Base-by-base conservation (phyloP, 768 basidiomycete genomes). In the Tephrocybe sp. region DNA sequence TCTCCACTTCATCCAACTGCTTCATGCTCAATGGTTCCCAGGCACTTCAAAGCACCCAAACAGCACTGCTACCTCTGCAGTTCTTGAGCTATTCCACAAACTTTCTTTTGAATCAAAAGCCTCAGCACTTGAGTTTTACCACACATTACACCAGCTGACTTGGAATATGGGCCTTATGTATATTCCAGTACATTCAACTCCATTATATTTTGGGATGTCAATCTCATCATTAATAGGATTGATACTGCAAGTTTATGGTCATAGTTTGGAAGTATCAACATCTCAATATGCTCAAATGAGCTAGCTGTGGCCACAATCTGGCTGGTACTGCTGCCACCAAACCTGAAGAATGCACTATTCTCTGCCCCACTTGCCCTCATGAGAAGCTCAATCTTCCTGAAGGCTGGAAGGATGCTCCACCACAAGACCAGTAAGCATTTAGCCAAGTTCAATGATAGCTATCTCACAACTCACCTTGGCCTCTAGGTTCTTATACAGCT, bases 71-170 rank as follows among this genome's bases (percentile, higher is more conserved):
- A 65, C 67, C 8, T 63, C 68, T 34, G 34, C 26, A 1, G 49
- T 65, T 6, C 57, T 70, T 3, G 46, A 65, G 4, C 50, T 45
- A 4, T 67, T 63, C 45, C 59, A 68, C 9, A 40, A 64, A 1
- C 54, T 69, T 0, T 61, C 60, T 7, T 67, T 68, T 32, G 60
- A 60, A 26, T 65, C 62, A 1, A 68, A 70, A 45, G 37, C 56
- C 0, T 62, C 65, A 0, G 49, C 52, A 5, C 68, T 58, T 36
- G 62, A 68, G 39, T 67, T 63, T 28, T 67, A 67, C 39, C 36
- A 61, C 17, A 40, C 62, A 0, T 54, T 70, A 0, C 37, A 47
- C 2, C 51, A 64, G 9, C 44, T 64, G 4, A 62, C 59, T 2
- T 54, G 64, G 24, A 68, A 68, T 41, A 61, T 53, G 0, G 65